Percentiles rank a stretch among this genome's conserved stretches.
Evolutionary conservation across 371 early-diverging fungal species (phyloP).

Genomic region (Umbelopsis sp.): DNA sequence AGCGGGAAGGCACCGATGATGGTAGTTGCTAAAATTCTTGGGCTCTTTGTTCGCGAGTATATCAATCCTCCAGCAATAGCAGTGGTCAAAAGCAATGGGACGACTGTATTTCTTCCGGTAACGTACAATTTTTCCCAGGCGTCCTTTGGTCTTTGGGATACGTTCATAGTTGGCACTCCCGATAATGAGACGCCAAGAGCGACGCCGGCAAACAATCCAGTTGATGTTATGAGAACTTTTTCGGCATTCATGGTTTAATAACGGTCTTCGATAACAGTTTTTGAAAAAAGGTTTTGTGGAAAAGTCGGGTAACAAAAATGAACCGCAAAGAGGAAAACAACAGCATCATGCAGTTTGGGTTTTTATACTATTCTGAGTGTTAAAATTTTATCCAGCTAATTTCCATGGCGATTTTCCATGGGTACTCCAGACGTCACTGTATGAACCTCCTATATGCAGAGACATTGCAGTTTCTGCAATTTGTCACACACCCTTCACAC

Average conservation of each 20-base stretch:
- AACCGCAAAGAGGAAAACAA: not conserved
- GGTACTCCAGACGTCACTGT: no score
- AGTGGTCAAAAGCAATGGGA: not conserved
- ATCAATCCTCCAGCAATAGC: not conserved
- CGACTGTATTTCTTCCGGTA: not conserved
- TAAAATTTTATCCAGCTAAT: no score
- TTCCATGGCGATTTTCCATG: no score
- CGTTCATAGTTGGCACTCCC: not conserved
- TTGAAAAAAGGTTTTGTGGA: not conserved
- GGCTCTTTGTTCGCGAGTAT: not conserved
- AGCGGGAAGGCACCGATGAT: not conserved
- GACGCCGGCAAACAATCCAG: slow-evolving; percentile 4
- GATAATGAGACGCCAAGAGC: not conserved
- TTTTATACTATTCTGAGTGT: no score
- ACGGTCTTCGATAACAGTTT: not conserved
- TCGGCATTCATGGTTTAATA: not conserved
- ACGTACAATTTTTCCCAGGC: not conserved
- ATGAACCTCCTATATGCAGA: no score
- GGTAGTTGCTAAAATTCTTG: not conserved
- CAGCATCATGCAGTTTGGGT: no score
- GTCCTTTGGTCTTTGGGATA: not conserved
- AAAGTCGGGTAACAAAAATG: not conserved
- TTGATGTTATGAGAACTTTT: not conserved
- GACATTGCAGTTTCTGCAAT: no score
- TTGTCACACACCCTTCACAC: no score